Conservation (phyloP, 1,139 yeast genomes). For the Schwanniomyces etchellsii region DNA sequence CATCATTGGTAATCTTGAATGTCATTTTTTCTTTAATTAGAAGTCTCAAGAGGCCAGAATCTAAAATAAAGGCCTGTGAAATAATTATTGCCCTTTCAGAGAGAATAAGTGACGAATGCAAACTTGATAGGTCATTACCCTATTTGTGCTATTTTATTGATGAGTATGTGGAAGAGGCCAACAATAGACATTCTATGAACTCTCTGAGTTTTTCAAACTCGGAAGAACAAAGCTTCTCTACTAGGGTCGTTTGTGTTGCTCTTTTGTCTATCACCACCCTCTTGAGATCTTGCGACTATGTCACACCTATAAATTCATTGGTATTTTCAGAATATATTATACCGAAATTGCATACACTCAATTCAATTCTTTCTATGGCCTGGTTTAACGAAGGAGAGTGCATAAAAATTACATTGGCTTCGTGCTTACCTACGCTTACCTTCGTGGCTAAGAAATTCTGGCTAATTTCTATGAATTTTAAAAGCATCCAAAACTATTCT, state of each 20-base stretch:
- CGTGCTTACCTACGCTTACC: constrained; percentile 67
- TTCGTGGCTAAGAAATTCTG: constrained; percentile 57
- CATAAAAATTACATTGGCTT: constrained; percentile 65
- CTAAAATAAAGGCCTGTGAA: constrained; percentile 70
- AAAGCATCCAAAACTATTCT: too few species aligned
- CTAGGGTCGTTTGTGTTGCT: constrained; percentile 56
- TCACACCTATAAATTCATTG: constrained; percentile 70
- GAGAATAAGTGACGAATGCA: constrained; percentile 72
- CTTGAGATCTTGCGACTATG: constrained; percentile 54
- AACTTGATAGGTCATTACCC: constrained; percentile 81
- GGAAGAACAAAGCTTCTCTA: constrained; percentile 10
- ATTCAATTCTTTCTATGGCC: constrained; percentile 21
- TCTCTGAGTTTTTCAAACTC: neutral
- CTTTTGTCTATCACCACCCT: constrained; percentile 57
- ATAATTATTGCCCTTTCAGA: constrained; percentile 73
- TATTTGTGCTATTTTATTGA: constrained; percentile 51
- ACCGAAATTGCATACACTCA: constrained; percentile 56
- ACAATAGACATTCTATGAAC: constrained; percentile 5
- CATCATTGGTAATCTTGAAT: constrained; percentile 60
- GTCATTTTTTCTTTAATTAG: constrained; percentile 61
- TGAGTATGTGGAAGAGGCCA: constrained; percentile 20
- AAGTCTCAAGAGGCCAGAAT: constrained; percentile 55
- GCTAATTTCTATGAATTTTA: constrained; percentile 58
- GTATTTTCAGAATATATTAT: constrained; percentile 77
- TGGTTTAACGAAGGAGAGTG: constrained; percentile 12